Evolutionary conservation across 2,329 filamentous ascomycete genomes (phyloP).

Genomic region (Leptographium radiaticola): DNA sequence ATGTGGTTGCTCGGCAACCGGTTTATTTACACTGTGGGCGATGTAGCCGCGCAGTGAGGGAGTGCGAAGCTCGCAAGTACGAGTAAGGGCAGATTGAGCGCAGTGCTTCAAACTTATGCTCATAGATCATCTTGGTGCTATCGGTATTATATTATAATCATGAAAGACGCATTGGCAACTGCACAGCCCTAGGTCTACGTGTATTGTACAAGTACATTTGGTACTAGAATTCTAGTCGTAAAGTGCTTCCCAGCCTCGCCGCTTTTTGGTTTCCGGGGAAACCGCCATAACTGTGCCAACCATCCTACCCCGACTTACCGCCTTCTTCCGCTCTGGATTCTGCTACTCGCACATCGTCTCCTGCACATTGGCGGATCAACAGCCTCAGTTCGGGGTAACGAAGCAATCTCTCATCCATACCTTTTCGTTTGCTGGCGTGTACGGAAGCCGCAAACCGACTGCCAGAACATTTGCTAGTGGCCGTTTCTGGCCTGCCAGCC

Average conservation of each 20-base stretch:
- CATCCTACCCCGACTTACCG: not conserved
- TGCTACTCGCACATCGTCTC: not conserved
- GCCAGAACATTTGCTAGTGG: not conserved
- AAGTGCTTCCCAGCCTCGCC: not conserved
- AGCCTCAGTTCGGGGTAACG: not conserved
- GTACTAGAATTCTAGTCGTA: no score
- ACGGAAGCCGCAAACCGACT: not conserved
- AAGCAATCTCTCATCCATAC: not conserved
- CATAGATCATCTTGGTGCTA: no score
- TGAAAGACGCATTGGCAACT: no score
- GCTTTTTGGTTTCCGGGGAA: not conserved
- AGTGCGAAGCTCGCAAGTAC: no score
- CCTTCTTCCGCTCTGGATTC: not conserved
- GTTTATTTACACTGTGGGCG: not conserved
- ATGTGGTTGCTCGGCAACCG: not conserved
- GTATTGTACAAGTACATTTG: no score
- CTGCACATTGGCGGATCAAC: not conserved
- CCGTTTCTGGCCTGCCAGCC: conserved; percentile 1
- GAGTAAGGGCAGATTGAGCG: no score
- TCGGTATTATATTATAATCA: no score
- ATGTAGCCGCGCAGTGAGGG: no score
- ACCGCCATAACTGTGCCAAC: not conserved
- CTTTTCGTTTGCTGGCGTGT: not conserved
- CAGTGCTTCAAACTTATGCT: no score
- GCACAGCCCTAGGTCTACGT: no score